These are phyloP conservation scores for Coemansia sp. DNA, from an alignment of 192 early-diverging fungal genomes.

Conservation along the genomic window DNA sequence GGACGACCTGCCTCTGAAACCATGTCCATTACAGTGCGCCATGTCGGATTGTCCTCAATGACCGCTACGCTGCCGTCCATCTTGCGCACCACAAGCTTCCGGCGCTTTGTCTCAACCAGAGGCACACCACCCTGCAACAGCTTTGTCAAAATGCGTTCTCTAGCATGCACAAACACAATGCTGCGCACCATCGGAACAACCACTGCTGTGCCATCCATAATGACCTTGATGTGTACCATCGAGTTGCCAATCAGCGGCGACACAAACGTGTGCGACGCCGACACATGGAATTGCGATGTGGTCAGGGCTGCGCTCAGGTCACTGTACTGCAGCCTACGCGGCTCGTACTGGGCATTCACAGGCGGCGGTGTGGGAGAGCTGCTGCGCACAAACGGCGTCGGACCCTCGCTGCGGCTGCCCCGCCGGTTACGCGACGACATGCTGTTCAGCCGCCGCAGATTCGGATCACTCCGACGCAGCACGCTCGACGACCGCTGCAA, in stretches of 20 bases:
- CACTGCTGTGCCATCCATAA: conserved; percentile 32
- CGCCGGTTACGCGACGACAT: not conserved
- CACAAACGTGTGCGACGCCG: conserved; percentile 15
- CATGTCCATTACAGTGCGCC: conserved; percentile 46
- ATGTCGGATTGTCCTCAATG: conserved; percentile 39
- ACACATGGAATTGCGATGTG: conserved; percentile 32
- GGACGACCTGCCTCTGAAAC: conserved; percentile 1
- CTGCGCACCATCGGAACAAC: conserved; percentile 42
- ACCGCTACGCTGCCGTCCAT: conserved; percentile 22
- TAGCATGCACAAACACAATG: conserved; percentile 49
- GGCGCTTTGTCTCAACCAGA: conserved; percentile 39
- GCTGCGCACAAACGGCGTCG: conserved; percentile 10
- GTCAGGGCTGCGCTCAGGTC: conserved; percentile 24
- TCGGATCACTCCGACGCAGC: conserved; percentile 23
- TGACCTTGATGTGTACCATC: conserved; percentile 49
- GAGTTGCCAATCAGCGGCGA: conserved; percentile 50
- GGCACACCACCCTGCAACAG: conserved; percentile 42
- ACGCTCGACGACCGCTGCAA: conserved; percentile 42
- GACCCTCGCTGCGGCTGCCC: conserved; percentile 12
- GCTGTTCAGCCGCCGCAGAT: conserved; percentile 4
- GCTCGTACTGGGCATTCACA: not conserved
- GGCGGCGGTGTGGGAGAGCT: conserved; percentile 5
- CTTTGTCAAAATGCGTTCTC: conserved; percentile 54
- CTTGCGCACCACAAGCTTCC: conserved; percentile 25
- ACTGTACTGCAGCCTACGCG: not conserved